Conservation (phyloP, 2,329 filamentous ascomycete species). For the Calonectria hongkongensis region DNA sequence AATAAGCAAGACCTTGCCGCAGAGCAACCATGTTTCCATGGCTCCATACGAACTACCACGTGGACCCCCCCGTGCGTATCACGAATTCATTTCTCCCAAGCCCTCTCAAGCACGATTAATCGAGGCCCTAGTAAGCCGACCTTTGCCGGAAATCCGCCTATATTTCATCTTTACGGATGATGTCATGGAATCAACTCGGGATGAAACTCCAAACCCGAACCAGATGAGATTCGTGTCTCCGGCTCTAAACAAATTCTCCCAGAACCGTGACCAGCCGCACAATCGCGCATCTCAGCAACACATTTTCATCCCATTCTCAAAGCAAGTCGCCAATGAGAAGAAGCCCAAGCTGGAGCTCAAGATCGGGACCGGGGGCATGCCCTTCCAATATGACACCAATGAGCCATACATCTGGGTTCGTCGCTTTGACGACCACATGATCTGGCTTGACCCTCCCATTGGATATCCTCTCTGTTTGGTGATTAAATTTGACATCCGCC, state of each 20-base stretch:
- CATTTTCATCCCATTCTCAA: conserved; percentile 7
- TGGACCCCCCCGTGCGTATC: conserved; percentile 21
- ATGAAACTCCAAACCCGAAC: background rate
- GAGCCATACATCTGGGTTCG: conserved; percentile 33
- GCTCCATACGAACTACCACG: background rate
- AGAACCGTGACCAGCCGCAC: background rate
- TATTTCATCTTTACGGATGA: conserved; percentile 22
- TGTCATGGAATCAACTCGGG: background rate
- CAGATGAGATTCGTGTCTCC: conserved; percentile 5
- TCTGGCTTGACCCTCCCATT: conserved; percentile 30
- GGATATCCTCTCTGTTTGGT: conserved; percentile 40
- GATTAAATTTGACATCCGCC: conserved; percentile 36
- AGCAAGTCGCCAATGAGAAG: background rate
- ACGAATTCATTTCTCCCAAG: background rate
- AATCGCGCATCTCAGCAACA: background rate
- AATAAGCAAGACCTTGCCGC: background rate
- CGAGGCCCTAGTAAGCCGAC: background rate
- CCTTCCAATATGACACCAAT: conserved; percentile 22
- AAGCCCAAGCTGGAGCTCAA: conserved; percentile 31
- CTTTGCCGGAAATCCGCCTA: background rate
- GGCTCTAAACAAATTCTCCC: conserved; percentile 7
- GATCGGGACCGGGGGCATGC: conserved; percentile 38
- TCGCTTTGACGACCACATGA: conserved; percentile 26
- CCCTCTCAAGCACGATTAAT: conserved; percentile 14
- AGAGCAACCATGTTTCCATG: conserved; percentile 1